phyloP scores from a whole-genome alignment of 2,329 filamentous ascomycete genomes.

The Nemania sp. region DNA sequence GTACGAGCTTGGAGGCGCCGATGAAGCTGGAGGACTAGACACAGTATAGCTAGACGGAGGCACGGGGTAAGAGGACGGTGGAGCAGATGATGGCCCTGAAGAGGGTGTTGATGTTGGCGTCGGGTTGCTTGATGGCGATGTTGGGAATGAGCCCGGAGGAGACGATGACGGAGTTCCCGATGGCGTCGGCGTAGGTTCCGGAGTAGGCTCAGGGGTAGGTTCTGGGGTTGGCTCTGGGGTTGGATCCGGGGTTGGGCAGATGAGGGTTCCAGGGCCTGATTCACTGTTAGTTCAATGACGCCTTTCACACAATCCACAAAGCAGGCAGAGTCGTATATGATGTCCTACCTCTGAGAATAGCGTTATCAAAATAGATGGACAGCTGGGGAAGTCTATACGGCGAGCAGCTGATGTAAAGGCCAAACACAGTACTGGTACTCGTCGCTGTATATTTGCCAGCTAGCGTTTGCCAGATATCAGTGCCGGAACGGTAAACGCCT shows the following conservation, averaged over 20 bases:
- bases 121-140: not conserved
- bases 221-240: not conserved
- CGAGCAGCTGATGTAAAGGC: not conserved
- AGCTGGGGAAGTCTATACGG: slow-evolving; percentile 6
- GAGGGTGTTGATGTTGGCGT: not conserved
- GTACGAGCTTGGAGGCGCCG: not conserved
- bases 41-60: not conserved
- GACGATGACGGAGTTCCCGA: not conserved
- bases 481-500: not conserved
- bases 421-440: not conserved
- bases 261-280: not conserved
- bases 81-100: not conserved
- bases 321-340: not conserved
- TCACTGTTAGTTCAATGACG: not conserved
- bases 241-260: slow-evolving; percentile 1
- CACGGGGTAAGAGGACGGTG: not conserved
- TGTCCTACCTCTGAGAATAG: slow-evolving; percentile 10
- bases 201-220: not conserved
- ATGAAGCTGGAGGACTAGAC: not conserved
- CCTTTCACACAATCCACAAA: too few species aligned
- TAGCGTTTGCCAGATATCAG: not conserved
- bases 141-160: not conserved
- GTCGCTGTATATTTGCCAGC: slow-evolving; percentile 7
- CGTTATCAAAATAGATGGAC: slow-evolving; percentile 7
- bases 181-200: not conserved